These are phyloP conservation scores for Ganoderma multipileum DNA, from an alignment of 1,284 basidiomycete genomes.

Conservation along the genomic window DNA sequence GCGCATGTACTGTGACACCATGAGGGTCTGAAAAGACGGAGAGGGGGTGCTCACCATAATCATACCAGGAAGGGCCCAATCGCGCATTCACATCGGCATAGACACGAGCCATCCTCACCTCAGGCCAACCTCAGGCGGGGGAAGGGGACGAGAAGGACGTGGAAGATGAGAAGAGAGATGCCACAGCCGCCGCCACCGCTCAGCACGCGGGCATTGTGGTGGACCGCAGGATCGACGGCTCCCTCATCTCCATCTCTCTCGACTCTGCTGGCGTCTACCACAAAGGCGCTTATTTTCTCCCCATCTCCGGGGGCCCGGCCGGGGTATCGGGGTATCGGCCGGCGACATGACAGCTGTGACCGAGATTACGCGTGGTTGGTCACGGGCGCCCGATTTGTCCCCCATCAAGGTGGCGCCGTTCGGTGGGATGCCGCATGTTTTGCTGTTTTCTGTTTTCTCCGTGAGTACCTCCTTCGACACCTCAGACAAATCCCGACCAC, in stretches of 20 bases:
- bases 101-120: conserved; percentile 56
- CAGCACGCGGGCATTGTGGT: conserved; percentile 30
- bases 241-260: conserved; percentile 14
- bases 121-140: not conserved
- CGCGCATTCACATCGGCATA: conserved; percentile 77
- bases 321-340: not conserved
- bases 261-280: conserved; percentile 1
- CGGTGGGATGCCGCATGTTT: conserved; percentile 2
- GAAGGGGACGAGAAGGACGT: not conserved
- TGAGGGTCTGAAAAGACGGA: conserved; percentile 10
- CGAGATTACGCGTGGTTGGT: not conserved
- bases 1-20: conserved; percentile 20
- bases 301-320: not conserved
- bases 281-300: not conserved
- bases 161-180: conserved; percentile 15
- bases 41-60: conserved; percentile 66
- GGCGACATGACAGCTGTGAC: not conserved
- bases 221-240: conserved; percentile 22
- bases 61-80: conserved; percentile 79
- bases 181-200: conserved; percentile 19
- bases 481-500: not conserved
- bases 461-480: not conserved
- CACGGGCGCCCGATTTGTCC: conserved; percentile 21
- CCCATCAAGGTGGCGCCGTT: conserved; percentile 14
- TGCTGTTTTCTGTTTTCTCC: not conserved